These are phyloP conservation scores for Xylariaceae sp. DNA, from an alignment of 2,329 filamentous ascomycete genomes.

Conservation along the genomic window DNA sequence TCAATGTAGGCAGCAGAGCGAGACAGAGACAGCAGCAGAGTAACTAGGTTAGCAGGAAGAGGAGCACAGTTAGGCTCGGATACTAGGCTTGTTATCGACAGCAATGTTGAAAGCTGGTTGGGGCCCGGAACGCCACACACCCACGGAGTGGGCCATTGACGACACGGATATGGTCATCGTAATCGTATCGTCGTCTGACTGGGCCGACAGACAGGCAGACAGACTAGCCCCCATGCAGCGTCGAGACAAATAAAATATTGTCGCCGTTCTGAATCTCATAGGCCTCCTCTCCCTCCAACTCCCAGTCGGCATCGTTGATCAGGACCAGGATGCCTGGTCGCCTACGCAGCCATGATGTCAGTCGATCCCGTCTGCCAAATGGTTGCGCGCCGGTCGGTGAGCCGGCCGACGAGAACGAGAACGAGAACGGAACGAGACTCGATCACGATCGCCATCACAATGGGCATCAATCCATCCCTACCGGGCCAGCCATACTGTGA, in stretches of 20 bases:
- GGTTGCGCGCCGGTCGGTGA: constrained; percentile 14
- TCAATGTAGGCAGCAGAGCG: background rate
- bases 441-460: background rate
- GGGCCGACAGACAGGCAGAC: background rate
- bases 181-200: background rate
- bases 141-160: background rate
- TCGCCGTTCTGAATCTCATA: constrained; percentile 81
- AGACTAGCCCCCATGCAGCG: constrained; percentile 79
- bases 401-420: too few species aligned
- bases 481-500: background rate
- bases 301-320: constrained; percentile 98
- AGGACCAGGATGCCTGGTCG: constrained; percentile 93
- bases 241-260: constrained; percentile 93
- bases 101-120: background rate
- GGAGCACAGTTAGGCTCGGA: background rate
- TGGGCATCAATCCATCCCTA: background rate
- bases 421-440: too few species aligned
- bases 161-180: background rate
- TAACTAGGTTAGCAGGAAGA: too few species aligned
- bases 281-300: constrained; percentile 88
- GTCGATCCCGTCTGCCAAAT: constrained; percentile 13
- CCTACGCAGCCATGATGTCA: constrained; percentile 45
- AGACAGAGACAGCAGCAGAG: too few species aligned
- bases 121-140: background rate
- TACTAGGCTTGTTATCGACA: background rate